A percentile compares a stretch with the other conserved stretches of the same genome.
Evolutionary conservation across 768 basidiomycete species (phyloP).

Genomic region (Suillus cothurnatus): DNA sequence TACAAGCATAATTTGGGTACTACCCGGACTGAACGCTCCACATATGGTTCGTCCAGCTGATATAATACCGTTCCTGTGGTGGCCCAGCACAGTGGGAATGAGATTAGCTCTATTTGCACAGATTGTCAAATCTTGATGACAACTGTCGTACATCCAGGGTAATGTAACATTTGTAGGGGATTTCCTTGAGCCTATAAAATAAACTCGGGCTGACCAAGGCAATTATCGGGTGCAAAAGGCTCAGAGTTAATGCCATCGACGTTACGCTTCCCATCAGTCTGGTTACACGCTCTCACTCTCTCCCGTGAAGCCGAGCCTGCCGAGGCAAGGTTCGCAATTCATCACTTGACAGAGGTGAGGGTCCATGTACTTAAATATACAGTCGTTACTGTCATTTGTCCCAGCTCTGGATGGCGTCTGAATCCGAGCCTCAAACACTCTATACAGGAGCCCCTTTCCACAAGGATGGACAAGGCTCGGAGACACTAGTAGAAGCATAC

Average conservation of each 20-base stretch:
- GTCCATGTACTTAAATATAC: neutral
- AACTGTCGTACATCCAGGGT: neutral
- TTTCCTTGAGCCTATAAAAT: neutral
- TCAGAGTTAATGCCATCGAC: neutral
- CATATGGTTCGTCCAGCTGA: neutral
- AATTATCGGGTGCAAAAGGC: neutral
- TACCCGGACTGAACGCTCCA: neutral
- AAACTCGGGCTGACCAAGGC: neutral
- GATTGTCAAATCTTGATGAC: neutral
- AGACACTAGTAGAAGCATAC: neutral
- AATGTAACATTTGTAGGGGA: neutral
- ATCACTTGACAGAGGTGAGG: neutral
- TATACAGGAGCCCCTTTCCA: neutral
- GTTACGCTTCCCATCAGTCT: neutral
- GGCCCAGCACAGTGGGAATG: neutral
- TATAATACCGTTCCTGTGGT: neutral
- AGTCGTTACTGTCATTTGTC: neutral
- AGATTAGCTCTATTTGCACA: neutral
- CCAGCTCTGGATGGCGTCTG: neutral
- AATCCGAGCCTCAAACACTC: neutral
- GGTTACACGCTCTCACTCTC: neutral
- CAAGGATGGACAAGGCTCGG: neutral
- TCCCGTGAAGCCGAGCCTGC: neutral
- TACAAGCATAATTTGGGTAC: neutral
- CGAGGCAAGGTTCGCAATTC: neutral